Percentiles rank a stretch among this genome's conserved stretches.
Evolutionary conservation across 176 grass and related monocot genomes (phyloP).

Genomic region (Sorghum bicolor): DNA sequence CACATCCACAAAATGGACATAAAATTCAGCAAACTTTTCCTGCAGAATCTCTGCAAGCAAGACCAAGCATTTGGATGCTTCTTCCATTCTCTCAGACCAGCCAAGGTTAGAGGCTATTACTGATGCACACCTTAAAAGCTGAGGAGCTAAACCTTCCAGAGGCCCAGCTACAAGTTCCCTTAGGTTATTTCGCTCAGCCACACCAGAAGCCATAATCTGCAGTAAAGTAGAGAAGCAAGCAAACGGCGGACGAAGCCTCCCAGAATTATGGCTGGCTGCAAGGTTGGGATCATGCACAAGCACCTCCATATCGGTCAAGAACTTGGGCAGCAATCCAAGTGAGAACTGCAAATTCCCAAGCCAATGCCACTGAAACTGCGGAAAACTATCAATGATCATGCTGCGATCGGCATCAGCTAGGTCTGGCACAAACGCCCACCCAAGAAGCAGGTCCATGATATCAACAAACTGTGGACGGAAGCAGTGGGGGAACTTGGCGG

Average conservation of each 20-base stretch:
- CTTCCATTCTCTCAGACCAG: constrained; percentile 71
- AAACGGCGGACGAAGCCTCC: constrained; percentile 61
- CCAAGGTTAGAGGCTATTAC: constrained; percentile 71
- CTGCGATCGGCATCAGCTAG: constrained; percentile 64
- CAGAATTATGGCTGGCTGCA: constrained; percentile 52
- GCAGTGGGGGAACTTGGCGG: constrained; percentile 72
- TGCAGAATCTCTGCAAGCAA: constrained; percentile 73
- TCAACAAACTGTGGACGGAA: constrained; percentile 87
- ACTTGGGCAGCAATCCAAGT: constrained; percentile 76
- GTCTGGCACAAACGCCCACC: constrained; percentile 82
- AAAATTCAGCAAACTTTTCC: constrained; percentile 81
- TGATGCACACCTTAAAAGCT: constrained; percentile 63
- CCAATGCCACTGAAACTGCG: constrained; percentile 92
- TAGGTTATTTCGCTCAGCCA: constrained; percentile 51
- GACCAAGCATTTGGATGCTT: constrained; percentile 80
- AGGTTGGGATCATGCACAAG: constrained; percentile 60
- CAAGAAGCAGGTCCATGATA: constrained; percentile 83
- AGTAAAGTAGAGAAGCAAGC: constrained; percentile 91
- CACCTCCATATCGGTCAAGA: constrained; percentile 92
- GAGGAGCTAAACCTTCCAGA: constrained; percentile 69
- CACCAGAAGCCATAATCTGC: constrained; percentile 74
- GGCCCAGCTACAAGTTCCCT: constrained; percentile 64
- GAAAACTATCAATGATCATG: constrained; percentile 88
- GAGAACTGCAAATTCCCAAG: constrained; percentile 83
- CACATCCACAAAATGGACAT: constrained; percentile 67